These are phyloP conservation scores for Immersiporthe knoxdaviesiana DNA, from an alignment of 2,329 filamentous ascomycete species.

Conservation along the genomic window DNA sequence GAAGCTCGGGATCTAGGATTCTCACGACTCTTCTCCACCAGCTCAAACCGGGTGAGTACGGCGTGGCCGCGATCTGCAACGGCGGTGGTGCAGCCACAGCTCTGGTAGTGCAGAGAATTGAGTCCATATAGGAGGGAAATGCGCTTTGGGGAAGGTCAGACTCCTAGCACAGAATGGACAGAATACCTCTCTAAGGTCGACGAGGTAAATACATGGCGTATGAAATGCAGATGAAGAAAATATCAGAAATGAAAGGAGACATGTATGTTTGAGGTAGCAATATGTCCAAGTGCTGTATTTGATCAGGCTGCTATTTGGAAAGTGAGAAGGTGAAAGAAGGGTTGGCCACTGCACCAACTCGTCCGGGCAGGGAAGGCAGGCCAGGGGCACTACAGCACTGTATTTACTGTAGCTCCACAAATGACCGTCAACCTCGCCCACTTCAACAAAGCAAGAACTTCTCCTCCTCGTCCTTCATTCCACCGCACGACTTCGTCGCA, in stretches of 20 bases:
- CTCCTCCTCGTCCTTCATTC: not conserved
- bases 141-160: constrained; percentile 17
- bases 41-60: constrained; percentile 89
- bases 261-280: not conserved
- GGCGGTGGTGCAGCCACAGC: constrained; percentile 92
- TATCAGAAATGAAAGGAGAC: too few relatives aligned
- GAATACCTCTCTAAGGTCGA: not conserved
- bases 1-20: constrained; percentile 91
- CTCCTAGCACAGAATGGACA: not conserved
- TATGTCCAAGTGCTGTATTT: not conserved
- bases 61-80: constrained; percentile 95
- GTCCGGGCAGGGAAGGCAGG: not conserved
- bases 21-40: constrained; percentile 90
- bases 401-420: not conserved
- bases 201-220: not conserved
- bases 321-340: not conserved
- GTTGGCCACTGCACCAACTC: not conserved
- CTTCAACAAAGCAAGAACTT: not conserved
- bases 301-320: not conserved
- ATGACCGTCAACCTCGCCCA: not conserved
- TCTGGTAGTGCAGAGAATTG: constrained; percentile 84
- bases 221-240: not conserved
- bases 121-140: constrained; percentile 48
- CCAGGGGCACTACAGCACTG: not conserved
- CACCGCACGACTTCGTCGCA: not conserved